Percentiles rank a stretch among this genome's conserved stretches.
phyloP scores from a whole-genome alignment of 768 basidiomycete genomes.

The Tephrocybe sp. region DNA sequence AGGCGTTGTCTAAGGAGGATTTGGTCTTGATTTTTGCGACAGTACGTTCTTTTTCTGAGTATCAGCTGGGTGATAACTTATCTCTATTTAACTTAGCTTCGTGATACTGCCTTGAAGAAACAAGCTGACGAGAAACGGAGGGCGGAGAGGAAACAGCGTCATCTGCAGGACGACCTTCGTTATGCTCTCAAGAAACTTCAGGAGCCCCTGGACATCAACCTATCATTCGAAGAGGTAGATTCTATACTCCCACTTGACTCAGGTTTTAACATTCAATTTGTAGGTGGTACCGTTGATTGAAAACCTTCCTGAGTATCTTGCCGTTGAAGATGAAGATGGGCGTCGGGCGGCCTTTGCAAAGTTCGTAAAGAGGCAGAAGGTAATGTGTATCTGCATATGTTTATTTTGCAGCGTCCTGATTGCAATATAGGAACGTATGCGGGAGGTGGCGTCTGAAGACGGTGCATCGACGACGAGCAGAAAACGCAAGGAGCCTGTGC shows the following conservation, averaged over 20 bases:
- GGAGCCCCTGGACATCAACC: constrained; percentile 72
- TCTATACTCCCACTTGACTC: neutral
- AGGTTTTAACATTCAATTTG: neutral
- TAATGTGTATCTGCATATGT: constrained; percentile 23
- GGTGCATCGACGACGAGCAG: constrained; percentile 80
- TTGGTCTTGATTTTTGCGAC: constrained; percentile 57
- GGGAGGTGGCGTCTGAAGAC: constrained; percentile 77
- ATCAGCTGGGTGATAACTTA: neutral
- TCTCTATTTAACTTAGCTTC: constrained; percentile 48
- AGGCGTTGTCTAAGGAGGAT: constrained; percentile 48
- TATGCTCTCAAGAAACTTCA: constrained; percentile 91
- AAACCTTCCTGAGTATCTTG: constrained; percentile 82
- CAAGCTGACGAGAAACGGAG: constrained; percentile 87
- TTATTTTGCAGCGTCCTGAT: neutral
- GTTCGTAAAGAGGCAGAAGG: constrained; percentile 90
- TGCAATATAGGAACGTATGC: constrained; percentile 63
- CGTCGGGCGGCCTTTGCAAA: constrained; percentile 81
- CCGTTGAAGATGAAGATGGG: constrained; percentile 84
- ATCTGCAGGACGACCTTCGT: constrained; percentile 92
- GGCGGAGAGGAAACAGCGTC: constrained; percentile 77
- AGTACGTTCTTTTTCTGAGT: constrained; percentile 38
- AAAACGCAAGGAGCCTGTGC: constrained; percentile 71
- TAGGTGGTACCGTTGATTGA: constrained; percentile 76
- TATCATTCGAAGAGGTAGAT: constrained; percentile 76
- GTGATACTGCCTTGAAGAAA: constrained; percentile 64